Evolutionary conservation across 305 asterid genomes (phyloP).

Genomic region (Solanum aculeatissimum): DNA sequence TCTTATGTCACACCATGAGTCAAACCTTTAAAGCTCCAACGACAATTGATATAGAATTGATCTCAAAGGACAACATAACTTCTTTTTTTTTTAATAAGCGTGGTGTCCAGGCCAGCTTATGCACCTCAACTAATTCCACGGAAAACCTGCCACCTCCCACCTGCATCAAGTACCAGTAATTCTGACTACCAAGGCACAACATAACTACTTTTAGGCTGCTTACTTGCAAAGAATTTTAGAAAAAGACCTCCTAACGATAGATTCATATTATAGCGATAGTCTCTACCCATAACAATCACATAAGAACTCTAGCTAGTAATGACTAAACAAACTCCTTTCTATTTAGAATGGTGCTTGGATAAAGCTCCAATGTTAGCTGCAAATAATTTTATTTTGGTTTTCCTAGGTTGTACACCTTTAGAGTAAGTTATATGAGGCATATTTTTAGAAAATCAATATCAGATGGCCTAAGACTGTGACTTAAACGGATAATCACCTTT

Average conservation of each 20-base stretch:
- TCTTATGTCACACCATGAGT: not conserved
- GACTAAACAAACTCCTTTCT: not conserved
- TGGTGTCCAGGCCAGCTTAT: too few relatives aligned
- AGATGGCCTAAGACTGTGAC: not conserved
- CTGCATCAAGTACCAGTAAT: too few relatives aligned
- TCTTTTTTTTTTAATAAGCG: too few relatives aligned
- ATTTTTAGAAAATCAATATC: not conserved
- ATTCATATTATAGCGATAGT: not conserved
- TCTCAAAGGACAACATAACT: not conserved
- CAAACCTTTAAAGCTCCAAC: not conserved
- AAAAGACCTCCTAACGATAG: not conserved
- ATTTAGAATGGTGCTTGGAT: not conserved
- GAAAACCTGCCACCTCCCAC: too few relatives aligned
- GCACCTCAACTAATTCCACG: too few relatives aligned
- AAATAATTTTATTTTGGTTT: not conserved
- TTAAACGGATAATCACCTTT: conserved; percentile 37
- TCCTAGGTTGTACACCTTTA: not conserved
- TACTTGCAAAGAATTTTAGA: not conserved
- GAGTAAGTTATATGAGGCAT: not conserved
- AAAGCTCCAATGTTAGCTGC: not conserved
- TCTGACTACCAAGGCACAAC: too few relatives aligned
- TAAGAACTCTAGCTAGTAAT: not conserved
- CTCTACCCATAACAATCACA: not conserved
- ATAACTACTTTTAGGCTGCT: not conserved
- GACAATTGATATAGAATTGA: too few relatives aligned